A percentile compares a stretch with the other conserved stretches of the same genome.
phyloP scores from a whole-genome alignment of 768 basidiomycete genomes.

The Serendipita sp. region DNA sequence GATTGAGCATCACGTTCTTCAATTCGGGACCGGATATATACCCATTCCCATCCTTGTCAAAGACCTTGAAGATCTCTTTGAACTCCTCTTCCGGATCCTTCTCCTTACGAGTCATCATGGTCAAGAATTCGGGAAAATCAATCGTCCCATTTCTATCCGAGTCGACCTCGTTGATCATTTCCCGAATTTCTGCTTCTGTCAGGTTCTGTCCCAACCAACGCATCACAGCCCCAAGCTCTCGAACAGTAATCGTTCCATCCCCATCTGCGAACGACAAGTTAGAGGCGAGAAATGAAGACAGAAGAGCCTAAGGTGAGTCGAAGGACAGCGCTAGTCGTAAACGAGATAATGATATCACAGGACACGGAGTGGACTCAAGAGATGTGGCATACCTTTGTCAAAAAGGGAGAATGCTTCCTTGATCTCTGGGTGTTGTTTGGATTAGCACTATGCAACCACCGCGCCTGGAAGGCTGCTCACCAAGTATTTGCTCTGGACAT shows the following conservation, averaged over 20 bases:
- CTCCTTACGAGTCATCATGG: conserved; percentile 79
- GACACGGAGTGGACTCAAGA: conserved; percentile 8
- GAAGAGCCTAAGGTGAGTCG: neutral
- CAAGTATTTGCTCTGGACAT: conserved; percentile 70
- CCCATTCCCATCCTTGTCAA: conserved; percentile 91
- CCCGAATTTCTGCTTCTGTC: conserved; percentile 77
- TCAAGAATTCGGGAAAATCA: conserved; percentile 71
- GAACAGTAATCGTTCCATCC: conserved; percentile 84
- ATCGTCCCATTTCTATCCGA: conserved; percentile 79
- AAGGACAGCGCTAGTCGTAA: neutral
- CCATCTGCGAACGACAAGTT: conserved; percentile 35
- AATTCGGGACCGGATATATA: conserved; percentile 76
- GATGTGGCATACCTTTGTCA: conserved; percentile 57
- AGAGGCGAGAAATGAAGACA: neutral
- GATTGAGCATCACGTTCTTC: conserved; percentile 78
- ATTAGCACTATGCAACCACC: too few relatives aligned
- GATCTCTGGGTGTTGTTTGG: conserved; percentile 19
- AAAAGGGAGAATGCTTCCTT: conserved; percentile 43
- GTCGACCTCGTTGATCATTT: conserved; percentile 93
- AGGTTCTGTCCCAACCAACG: conserved; percentile 85
- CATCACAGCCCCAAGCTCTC: conserved; percentile 87
- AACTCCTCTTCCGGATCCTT: conserved; percentile 89
- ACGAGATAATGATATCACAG: conserved; percentile 5
- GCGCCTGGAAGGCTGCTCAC: conserved; percentile 25
- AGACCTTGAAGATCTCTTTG: conserved; percentile 90